phyloP scores from a whole-genome alignment of 129 eudicot genomes.

The Erigeron canadensis region DNA sequence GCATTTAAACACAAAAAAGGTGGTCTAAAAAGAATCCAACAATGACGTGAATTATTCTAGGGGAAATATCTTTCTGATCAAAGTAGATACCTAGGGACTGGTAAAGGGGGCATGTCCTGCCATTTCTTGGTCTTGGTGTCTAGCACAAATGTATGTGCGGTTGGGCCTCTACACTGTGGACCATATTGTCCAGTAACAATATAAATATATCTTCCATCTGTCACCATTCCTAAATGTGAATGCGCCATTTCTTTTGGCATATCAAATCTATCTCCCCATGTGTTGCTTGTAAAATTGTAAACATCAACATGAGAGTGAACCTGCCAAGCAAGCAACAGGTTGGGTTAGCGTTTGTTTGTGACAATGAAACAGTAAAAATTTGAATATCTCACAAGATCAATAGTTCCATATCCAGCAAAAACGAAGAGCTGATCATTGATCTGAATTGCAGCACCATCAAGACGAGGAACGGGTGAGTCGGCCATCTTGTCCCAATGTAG shows the following conservation, averaged over 20 bases:
- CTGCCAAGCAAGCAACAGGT: conserved; percentile 27
- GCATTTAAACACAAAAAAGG: no score
- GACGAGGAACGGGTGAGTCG: conserved; percentile 86
- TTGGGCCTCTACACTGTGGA: conserved; percentile 97
- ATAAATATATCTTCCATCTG: conserved; percentile 90
- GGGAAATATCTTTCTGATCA: not conserved
- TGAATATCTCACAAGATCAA: conserved; percentile 56
- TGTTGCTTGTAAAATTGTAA: conserved; percentile 74
- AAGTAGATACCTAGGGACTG: conserved; percentile 95
- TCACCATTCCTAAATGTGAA: conserved; percentile 96
- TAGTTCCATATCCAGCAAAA: conserved; percentile 96
- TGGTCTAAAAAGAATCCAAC: no score
- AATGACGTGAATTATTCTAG: no score
- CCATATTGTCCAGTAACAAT: conserved; percentile 90
- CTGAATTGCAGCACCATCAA: conserved; percentile 94
- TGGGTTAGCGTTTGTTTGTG: no score
- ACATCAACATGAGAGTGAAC: conserved; percentile 98
- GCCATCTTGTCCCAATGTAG: conserved; percentile 88
- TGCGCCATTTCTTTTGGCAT: conserved; percentile 99
- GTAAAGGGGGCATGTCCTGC: conserved; percentile 75
- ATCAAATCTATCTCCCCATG: conserved; percentile 84
- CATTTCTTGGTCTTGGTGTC: conserved; percentile 86
- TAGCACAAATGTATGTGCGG: conserved; percentile 72
- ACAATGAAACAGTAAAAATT: no score
- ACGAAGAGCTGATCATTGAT: conserved; percentile 76